These are phyloP conservation scores for Nothophytophthora sp. DNA, from an alignment of 352 stramenopile genomes.

Conservation along the genomic window DNA sequence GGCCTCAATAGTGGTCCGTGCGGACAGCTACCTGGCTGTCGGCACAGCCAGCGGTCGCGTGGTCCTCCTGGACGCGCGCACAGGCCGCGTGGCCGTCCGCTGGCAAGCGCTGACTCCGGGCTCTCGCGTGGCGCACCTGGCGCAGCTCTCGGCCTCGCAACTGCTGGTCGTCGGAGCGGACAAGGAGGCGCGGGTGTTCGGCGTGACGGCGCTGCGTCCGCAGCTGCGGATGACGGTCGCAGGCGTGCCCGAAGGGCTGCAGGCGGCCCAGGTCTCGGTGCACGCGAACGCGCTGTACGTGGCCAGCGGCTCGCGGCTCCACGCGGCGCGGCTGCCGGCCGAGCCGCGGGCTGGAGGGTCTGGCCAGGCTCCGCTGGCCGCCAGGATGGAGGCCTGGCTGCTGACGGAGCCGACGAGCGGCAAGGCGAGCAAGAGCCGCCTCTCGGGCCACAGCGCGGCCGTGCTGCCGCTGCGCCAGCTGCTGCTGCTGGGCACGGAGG, in stretches of 20 bases:
- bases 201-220: constrained; percentile 33
- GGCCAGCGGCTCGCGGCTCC: constrained; percentile 36
- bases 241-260: constrained; percentile 56
- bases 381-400: constrained; percentile 53
- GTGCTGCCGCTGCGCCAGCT: constrained; percentile 65
- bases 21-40: constrained; percentile 36
- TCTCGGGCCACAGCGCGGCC: constrained; percentile 35
- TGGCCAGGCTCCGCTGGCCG: too few relatives aligned
- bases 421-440: constrained; percentile 54
- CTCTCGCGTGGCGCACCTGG: constrained; percentile 45
- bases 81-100: constrained; percentile 37
- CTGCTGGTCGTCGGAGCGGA: constrained; percentile 65
- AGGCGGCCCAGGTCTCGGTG: constrained; percentile 48
- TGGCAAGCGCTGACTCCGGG: constrained; percentile 62
- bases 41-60: constrained; percentile 44
- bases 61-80: constrained; percentile 56
- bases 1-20: constrained; percentile 31
- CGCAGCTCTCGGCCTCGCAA: constrained; percentile 56
- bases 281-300: constrained; percentile 50
- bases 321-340: constrained; percentile 37
- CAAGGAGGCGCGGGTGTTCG: constrained; percentile 70
- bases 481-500: constrained; percentile 59
- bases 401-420: constrained; percentile 35
- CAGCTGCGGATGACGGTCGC: constrained; percentile 48
- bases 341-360: constrained; percentile 29